phyloP scores from a whole-genome alignment of 495 filamentous ascomycete species.

The Penicillium cataractarum region DNA sequence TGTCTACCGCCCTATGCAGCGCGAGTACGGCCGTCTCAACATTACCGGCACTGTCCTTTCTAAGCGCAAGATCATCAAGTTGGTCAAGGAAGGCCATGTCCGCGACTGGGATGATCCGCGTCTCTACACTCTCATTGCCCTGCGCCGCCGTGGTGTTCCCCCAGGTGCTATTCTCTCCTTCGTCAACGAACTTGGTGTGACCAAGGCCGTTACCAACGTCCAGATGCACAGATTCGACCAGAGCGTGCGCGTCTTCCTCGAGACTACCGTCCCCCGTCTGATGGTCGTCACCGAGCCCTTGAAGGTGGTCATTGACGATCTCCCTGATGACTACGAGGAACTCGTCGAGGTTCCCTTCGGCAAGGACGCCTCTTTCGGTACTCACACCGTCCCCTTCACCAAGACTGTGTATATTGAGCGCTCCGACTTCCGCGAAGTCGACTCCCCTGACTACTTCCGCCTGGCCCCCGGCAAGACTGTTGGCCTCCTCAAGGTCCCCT shows the following conservation, averaged over 20 bases:
- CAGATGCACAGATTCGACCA: slow-evolving; percentile 76
- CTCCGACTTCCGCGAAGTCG: slow-evolving; percentile 85
- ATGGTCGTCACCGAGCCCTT: slow-evolving; percentile 79
- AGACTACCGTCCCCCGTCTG: slow-evolving; percentile 79
- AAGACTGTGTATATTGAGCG: slow-evolving; percentile 90
- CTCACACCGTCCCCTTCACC: slow-evolving; percentile 72
- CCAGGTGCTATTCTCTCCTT: slow-evolving; percentile 86
- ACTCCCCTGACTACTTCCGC: slow-evolving; percentile 88
- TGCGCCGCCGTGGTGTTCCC: slow-evolving; percentile 80
- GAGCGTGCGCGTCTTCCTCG: slow-evolving; percentile 78
- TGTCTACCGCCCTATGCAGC: slow-evolving; percentile 84
- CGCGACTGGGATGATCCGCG: slow-evolving; percentile 88
- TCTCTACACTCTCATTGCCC: slow-evolving; percentile 84
- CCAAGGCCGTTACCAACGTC: slow-evolving; percentile 72
- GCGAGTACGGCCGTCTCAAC: slow-evolving; percentile 78
- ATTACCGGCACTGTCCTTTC: slow-evolving; percentile 80
- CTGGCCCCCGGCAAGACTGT: slow-evolving; percentile 89
- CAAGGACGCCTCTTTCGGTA: slow-evolving; percentile 61
- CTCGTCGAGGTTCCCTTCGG: slow-evolving; percentile 62
- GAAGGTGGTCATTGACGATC: slow-evolving; percentile 72
- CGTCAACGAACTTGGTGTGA: slow-evolving; percentile 86
- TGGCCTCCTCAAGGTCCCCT: slow-evolving; percentile 81
- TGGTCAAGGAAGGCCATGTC: slow-evolving; percentile 74
- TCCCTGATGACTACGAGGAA: slow-evolving; percentile 65
- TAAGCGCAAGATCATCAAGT: slow-evolving; percentile 78